These are phyloP conservation scores for Pleurotus cornucopiae DNA, from an alignment of 768 basidiomycete species.

Conservation along the genomic window DNA sequence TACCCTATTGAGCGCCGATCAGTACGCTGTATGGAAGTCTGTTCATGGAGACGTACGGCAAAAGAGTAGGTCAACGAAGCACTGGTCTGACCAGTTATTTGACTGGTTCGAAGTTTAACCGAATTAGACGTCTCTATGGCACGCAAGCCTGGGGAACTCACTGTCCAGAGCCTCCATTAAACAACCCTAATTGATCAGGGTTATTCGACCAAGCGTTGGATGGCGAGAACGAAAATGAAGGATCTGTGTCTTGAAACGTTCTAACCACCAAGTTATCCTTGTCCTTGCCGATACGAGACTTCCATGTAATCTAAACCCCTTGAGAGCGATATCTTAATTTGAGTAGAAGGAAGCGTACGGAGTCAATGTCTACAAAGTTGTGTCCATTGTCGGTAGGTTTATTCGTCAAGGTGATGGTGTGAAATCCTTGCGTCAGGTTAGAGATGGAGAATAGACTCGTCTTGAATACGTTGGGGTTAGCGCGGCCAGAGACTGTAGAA, in stretches of 20 bases:
- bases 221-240: conserved; percentile 32
- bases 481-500: conserved; percentile 15
- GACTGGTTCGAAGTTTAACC: conserved; percentile 17
- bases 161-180: conserved; percentile 41
- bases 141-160: conserved; percentile 16
- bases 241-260: conserved; percentile 32
- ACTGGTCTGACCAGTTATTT: conserved; percentile 22
- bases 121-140: neutral
- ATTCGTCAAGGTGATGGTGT: conserved; percentile 21
- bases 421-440: conserved; percentile 20
- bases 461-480: conserved; percentile 18
- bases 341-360: neutral
- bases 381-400: neutral
- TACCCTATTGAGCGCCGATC: conserved; percentile 13
- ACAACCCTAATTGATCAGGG: conserved; percentile 27
- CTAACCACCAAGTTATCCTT: neutral
- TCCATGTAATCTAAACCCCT: conserved; percentile 7
- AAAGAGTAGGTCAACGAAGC: conserved; percentile 34
- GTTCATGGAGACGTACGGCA: conserved; percentile 23
- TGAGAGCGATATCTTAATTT: neutral
- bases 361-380: conserved; percentile 10
- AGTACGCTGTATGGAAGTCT: neutral
- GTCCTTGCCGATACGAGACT: conserved; percentile 6
- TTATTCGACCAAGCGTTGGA: conserved; percentile 28
- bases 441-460: conserved; percentile 24